Base-by-base conservation (phyloP, 345 rosid genomes). In the Lepidium aucheri region DNA sequence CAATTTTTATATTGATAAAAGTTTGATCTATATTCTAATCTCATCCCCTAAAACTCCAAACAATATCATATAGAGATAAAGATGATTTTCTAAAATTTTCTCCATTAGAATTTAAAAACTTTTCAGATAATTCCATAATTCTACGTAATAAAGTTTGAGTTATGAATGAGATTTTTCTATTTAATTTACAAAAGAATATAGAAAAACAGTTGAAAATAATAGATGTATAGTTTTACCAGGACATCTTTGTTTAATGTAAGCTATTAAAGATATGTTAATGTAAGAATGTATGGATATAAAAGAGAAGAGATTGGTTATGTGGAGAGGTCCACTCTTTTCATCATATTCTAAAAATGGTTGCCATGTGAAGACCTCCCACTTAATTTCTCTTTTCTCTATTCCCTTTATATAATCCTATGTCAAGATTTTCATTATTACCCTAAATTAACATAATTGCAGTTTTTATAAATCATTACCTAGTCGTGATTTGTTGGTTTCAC, bases 301-400 rank as follows among this genome's bases (percentile, higher is more conserved):
- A 35, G 52, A 20, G 52, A 53, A 42, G 56, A 46, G 53, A 17
- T 55, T 66, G 40, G 36, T 67, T 54, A 35, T 26, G 56, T 68
- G 55, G 72, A 68, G 47, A 68, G 58, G 58, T 68, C 65, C 58
- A 46, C 65, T 58, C 20, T 7, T 68, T 46, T 57, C 65, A 68
- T 67, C 72, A 67, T 67, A 47, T 69, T 42, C 54, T 60, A 60
- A 60, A 69, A 60, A 42, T 69, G 54, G 53, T 39, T 60, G 60
- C 68, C 74, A 69, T 69, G 74, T 69, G 74, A 69, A 69, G 68
- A 50, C 54, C 67, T 41, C 67, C 41, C 41, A 69, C 17, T 30
- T 33, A 58, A 14, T 50, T 42, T 47, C 41, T 59, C 33, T 28
- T 28, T 28, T 63, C 36, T 69, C 24, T 68, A 5, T 39, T 39